Evolutionary conservation across 441 rosid species (phyloP), one percentile per base, ranked within the genome.

Genomic region (Pelargonium myrrhifolium): DNA sequence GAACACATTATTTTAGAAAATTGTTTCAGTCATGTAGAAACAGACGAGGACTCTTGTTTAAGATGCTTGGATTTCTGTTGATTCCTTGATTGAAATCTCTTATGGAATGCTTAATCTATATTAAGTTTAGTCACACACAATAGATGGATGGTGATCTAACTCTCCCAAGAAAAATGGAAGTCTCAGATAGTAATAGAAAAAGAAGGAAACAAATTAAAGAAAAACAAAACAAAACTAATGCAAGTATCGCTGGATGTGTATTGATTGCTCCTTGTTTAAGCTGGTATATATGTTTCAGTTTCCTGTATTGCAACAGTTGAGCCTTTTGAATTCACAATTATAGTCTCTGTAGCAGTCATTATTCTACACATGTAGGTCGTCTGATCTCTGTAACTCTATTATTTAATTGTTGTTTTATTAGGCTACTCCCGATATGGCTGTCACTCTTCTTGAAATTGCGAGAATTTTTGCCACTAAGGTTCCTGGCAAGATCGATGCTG

Each of bases 381-480:
- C 63, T 59, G 35, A 59, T 59, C 37, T 59, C 10, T 24, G 8
- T 59, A 24, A 59, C 6, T 62, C 62, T 64, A 7, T 43, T 2
- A 59, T 60, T 63, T 42, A n/a, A 49, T 62, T 62, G 1, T 31
- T 31, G 4, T 31, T 31, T 31, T 31, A 31, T 56, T 81, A 95
- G 99, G 98, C 97, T 64, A 89, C 99, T 60, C 99, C 98, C 60
- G 98, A 92, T 82, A 95, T 95, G 99, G 99, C 98, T 72, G 97
- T 95, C 68, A 95, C 97, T 67, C 89, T 95, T 74, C 98, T 95
- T 65, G 99, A 92, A 89, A 91, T 95, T 76, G 99, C 99, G 53
- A 85, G 99, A 81, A 92, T 95, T 72, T 95, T 95, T 73, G 98
- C 99, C 61, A 95, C 99, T 31, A 95, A 95, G 84, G 99, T 95